Conservation (phyloP, 2,329 filamentous ascomycete genomes). For the Lasiodiplodia citricola region DNA sequence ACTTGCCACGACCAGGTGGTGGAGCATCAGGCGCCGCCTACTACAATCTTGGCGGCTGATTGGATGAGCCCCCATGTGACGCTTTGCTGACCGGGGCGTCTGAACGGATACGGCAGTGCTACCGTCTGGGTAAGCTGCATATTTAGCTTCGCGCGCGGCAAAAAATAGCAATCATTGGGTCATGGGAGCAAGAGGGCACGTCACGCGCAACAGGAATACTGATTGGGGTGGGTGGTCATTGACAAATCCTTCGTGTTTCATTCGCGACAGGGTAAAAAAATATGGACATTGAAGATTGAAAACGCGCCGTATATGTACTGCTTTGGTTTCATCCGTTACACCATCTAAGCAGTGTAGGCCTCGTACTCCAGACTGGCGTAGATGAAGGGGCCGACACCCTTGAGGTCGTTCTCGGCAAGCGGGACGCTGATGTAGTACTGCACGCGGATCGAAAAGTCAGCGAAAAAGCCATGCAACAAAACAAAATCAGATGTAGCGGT, state of each 20-base stretch:
- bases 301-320: neutral
- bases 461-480: neutral
- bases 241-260: slow-evolving; percentile 1
- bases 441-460: neutral
- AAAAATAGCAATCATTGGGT: slow-evolving; percentile 7
- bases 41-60: neutral
- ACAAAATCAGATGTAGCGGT: neutral
- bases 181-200: neutral
- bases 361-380: slow-evolving; percentile 40
- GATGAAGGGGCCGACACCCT: slow-evolving; percentile 51
- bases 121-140: slow-evolving; percentile 2
- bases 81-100: neutral
- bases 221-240: neutral
- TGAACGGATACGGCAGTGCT: neutral
- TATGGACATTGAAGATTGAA: slow-evolving; percentile 5
- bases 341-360: neutral
- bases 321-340: no score
- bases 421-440: slow-evolving; percentile 47
- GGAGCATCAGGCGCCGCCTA: neutral
- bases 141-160: neutral
- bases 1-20: neutral
- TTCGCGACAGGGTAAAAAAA: neutral
- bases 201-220: neutral
- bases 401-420: slow-evolving; percentile 44
- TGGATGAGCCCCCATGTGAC: slow-evolving; percentile 2